Evolutionary conservation across 495 filamentous ascomycete genomes (phyloP).

Genomic region (Penicillium arizonense): DNA sequence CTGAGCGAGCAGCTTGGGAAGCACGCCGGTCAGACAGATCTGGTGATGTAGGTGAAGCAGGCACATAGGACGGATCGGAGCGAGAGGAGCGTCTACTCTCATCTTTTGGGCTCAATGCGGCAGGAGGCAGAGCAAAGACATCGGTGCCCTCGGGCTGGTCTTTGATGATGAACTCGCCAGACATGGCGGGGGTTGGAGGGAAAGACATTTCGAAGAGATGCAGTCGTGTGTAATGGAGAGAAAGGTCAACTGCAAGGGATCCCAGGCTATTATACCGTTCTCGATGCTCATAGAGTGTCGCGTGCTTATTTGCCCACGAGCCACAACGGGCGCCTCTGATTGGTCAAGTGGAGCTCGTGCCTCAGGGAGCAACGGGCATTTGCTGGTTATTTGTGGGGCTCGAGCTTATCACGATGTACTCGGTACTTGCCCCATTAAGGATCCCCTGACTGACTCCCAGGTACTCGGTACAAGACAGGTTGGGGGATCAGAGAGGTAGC

Average conservation of each 20-base stretch:
- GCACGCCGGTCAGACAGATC: constrained; percentile 30
- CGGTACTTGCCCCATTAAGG: neutral
- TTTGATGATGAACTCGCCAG: constrained; percentile 77
- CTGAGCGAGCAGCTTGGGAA: constrained; percentile 57
- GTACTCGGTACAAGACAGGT: constrained; percentile 6
- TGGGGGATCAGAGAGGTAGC: constrained; percentile 27
- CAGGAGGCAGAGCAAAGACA: constrained; percentile 79
- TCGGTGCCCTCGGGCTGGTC: constrained; percentile 61
- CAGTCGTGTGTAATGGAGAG: neutral
- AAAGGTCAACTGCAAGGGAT: constrained; percentile 4
- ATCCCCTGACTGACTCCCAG: neutral
- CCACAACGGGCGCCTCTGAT: constrained; percentile 23
- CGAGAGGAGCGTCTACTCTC: constrained; percentile 43
- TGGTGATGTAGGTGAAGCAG: constrained; percentile 58
- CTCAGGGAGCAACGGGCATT: constrained; percentile 21
- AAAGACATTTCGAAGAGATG: constrained; percentile 58
- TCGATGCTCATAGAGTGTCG: constrained; percentile 32
- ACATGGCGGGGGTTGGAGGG: constrained; percentile 83
- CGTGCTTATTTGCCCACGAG: constrained; percentile 46
- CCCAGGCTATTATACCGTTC: constrained; percentile 7
- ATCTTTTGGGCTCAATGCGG: constrained; percentile 58
- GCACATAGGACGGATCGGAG: constrained; percentile 49
- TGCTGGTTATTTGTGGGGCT: constrained; percentile 15
- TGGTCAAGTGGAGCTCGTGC: constrained; percentile 27
- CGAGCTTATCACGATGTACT: constrained; percentile 23